phyloP scores from a whole-genome alignment of 2,329 filamentous ascomycete genomes.

The Harringtonia lauricola region DNA sequence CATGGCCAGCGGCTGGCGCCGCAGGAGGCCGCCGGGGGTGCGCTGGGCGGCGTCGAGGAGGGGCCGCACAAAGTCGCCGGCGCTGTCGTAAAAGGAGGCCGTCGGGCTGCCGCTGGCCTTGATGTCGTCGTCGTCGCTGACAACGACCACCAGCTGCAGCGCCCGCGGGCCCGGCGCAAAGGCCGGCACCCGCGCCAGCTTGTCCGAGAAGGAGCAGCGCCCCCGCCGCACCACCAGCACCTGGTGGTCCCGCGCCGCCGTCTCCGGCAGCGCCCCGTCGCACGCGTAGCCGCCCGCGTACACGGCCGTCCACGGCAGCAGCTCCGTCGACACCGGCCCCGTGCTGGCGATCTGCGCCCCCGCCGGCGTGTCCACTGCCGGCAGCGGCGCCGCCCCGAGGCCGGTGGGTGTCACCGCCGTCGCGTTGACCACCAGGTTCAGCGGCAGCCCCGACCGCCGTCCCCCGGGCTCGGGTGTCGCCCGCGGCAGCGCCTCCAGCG shows the following conservation, averaged over 20 bases:
- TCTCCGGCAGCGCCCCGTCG: constrained; percentile 40
- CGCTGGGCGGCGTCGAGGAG: constrained; percentile 65
- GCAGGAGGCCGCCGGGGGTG: constrained; percentile 56
- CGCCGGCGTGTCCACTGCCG: constrained; percentile 27
- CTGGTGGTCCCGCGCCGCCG: constrained; percentile 48
- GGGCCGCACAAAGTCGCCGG: constrained; percentile 38
- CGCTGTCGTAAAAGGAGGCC: constrained; percentile 15
- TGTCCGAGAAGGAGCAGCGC: constrained; percentile 72
- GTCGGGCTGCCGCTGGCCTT: neutral
- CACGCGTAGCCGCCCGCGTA: constrained; percentile 65
- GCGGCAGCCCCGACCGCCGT: constrained; percentile 2
- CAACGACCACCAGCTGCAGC: constrained; percentile 74
- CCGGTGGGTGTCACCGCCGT: constrained; percentile 24
- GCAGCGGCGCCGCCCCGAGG: constrained; percentile 38
- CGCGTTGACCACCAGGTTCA: constrained; percentile 23
- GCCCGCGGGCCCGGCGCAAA: constrained; percentile 46
- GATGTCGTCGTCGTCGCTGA: constrained; percentile 46
- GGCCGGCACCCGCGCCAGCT: constrained; percentile 74
- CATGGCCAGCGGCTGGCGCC: constrained; percentile 67
- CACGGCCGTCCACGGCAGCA: constrained; percentile 57
- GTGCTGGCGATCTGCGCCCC: constrained; percentile 19
- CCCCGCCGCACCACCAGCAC: constrained; percentile 76
- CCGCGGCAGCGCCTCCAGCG: neutral
- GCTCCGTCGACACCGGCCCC: constrained; percentile 22
- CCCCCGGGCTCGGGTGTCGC: neutral